Evolutionary conservation across 352 stramenopile species (phyloP), one percentile per base, ranked within the genome.

Genomic region (Pythium periplocum): DNA sequence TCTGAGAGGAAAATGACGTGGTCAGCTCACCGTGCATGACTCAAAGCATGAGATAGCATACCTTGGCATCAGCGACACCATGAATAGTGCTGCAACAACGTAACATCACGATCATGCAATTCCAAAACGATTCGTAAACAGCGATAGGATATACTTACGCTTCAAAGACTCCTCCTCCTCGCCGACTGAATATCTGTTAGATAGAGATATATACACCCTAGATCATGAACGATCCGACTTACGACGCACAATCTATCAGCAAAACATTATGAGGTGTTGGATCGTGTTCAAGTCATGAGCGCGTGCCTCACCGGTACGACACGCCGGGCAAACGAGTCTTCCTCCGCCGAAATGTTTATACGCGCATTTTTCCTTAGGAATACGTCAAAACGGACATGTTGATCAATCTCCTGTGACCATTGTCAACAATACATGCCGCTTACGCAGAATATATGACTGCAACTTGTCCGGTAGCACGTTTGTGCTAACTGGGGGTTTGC

Each of bases 281-380:
- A n/a, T 53, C 35, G 4, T 39, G 2, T n/a, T 5, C 10, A 33
- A 6, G n/a, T 30, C 17, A 4, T 33, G 30, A 45, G 11, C 31
- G 5, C 11, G 26, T 35, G 9, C 49, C 44, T 1, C 67, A 90
- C 79, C 79, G 37, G 68, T 55, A 47, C 57, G 62, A 48, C 81
- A 91, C 2, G 69, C 73, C 4, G 81, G 81, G 35, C 81, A 91
- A 45, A 87, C 57, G 4, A 88, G 57, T 45, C 73, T 66, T 31
- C 81, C 81, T 17, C 71, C 64, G 4, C 78, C 78, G 50, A 91
- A 91, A 58, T 88, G 71, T 36, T 91, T 91, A 64, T 91, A 91
- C 32, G 81, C 81, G 69, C 81, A 91, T 77, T 91, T 91, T 55
- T 91, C 81, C 81, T 91, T 36, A 36, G 6, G 33, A 57, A 49